phyloP scores from a whole-genome alignment of 1,139 yeast species.

The Protomyces inundatus region DNA sequence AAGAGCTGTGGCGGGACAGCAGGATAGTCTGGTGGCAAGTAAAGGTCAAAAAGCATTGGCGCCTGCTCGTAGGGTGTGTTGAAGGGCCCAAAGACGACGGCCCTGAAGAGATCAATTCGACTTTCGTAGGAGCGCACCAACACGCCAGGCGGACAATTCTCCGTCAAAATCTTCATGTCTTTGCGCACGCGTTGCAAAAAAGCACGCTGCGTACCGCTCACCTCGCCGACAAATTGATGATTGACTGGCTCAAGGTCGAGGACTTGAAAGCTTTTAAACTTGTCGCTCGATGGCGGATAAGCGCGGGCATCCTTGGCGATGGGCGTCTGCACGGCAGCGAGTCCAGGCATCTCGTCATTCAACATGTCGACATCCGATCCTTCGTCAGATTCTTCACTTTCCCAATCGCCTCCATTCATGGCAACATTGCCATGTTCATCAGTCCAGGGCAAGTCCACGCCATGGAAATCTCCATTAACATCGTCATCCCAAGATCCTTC shows the following conservation, averaged over 20 bases:
- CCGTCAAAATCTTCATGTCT: constrained; percentile 29
- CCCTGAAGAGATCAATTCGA: constrained; percentile 31
- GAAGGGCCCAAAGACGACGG: constrained; percentile 29
- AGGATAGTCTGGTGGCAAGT: constrained; percentile 28
- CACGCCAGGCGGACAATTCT: constrained; percentile 31
- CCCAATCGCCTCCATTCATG: not conserved
- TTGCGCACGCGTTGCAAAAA: constrained; percentile 5
- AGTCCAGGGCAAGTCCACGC: constrained; percentile 17
- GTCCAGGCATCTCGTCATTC: too few species aligned
- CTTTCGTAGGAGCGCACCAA: constrained; percentile 30
- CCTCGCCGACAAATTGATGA: not conserved
- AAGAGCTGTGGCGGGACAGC: constrained; percentile 30
- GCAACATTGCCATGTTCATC: constrained; percentile 3
- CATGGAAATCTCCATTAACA: constrained; percentile 29
- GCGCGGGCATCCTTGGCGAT: not conserved
- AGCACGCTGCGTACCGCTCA: not conserved
- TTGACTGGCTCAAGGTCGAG: constrained; percentile 8
- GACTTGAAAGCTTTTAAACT: not conserved
- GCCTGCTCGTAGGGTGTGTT: constrained; percentile 32
- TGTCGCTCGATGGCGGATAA: constrained; percentile 1
- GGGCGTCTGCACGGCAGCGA: not conserved
- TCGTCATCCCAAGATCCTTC: constrained; percentile 29
- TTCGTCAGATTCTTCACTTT: constrained; percentile 18
- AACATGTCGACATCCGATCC: not conserved
- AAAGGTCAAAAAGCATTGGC: constrained; percentile 31